Conservation (phyloP, 352 stramenopile species). For the Pythium dissotocum region DNA sequence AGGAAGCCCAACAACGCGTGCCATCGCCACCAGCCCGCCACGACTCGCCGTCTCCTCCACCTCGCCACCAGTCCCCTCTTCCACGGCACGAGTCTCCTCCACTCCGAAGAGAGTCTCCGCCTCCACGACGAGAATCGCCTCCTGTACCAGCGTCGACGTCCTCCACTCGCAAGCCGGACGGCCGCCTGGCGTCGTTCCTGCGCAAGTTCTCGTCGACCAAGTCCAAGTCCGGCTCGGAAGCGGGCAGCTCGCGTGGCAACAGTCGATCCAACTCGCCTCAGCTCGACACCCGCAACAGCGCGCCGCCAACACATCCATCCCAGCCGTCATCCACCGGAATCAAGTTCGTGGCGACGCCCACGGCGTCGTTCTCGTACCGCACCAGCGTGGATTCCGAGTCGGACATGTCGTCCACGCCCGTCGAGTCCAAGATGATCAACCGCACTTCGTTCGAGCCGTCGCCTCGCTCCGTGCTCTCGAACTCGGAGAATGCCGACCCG, state of each 20-base stretch:
- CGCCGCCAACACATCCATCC: slow-evolving; percentile 1
- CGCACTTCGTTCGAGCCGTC: slow-evolving; percentile 13
- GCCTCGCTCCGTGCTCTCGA: slow-evolving; percentile 12
- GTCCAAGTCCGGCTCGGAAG: slow-evolving; percentile 19
- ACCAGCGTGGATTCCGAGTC: slow-evolving; percentile 14
- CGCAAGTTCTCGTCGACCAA: slow-evolving; percentile 32
- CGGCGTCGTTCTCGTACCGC: slow-evolving; percentile 5
- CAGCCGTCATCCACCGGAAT: background rate
- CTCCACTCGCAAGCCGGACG: slow-evolving; percentile 9
- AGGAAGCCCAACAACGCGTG: background rate
- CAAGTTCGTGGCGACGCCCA: background rate
- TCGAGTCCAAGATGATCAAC: slow-evolving; percentile 20
- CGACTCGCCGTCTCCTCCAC: background rate
- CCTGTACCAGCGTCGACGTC: background rate
- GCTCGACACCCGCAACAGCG: slow-evolving; percentile 15
- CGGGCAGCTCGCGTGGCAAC: slow-evolving; percentile 11
- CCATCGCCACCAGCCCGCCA: slow-evolving; percentile 1
- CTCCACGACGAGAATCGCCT: background rate
- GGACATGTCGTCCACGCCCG: slow-evolving; percentile 16
- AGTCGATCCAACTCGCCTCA: slow-evolving; percentile 26
- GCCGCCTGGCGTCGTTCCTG: slow-evolving; percentile 22
- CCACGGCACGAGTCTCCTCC: slow-evolving; percentile 11
- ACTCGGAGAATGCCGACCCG: slow-evolving; percentile 11
- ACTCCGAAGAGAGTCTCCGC: slow-evolving; percentile 6
- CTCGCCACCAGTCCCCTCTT: background rate